Conservation (phyloP, 495 filamentous ascomycete species). For the Penicillium silybi region DNA sequence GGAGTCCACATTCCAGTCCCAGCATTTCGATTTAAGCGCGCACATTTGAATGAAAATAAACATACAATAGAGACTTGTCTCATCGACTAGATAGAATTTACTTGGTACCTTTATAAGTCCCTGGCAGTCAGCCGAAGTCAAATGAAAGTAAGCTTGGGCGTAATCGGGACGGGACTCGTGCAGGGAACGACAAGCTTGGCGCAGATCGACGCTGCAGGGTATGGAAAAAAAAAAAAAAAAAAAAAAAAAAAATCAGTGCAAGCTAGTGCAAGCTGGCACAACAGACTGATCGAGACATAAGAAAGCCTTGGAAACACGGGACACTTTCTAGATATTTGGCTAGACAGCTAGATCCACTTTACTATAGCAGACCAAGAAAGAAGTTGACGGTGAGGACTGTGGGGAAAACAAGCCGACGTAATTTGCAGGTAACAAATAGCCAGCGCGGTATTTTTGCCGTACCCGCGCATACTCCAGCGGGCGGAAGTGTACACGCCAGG, state of each 20-base stretch:
- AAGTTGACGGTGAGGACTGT: not conserved
- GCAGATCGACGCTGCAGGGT: constrained; percentile 18
- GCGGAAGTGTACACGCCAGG: constrained; percentile 8
- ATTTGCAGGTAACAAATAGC: not conserved
- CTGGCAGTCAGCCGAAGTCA: not conserved
- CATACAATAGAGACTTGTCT: constrained; percentile 1
- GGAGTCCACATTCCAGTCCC: constrained; percentile 16
- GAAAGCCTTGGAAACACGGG: not conserved
- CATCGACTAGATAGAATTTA: not conserved
- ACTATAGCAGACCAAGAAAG: not conserved
- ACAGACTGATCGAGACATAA: not conserved
- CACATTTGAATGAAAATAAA: constrained; percentile 12
- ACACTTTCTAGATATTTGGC: not conserved
- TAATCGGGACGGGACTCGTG: not conserved
- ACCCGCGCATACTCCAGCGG: constrained; percentile 9
- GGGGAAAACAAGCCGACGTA: constrained; percentile 13
- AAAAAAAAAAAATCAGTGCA: not conserved
- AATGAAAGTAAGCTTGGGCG: not conserved
- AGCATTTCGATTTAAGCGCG: constrained; percentile 13
- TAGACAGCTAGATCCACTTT: not conserved
- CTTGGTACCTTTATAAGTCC: not conserved
- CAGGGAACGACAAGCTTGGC: constrained; percentile 18
- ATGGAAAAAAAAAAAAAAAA: too few species aligned
- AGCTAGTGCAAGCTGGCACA: not conserved
- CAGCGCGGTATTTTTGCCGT: constrained; percentile 10